Base-by-base conservation (phyloP, 139 green algal genomes). In the Coelastrella sp. region DNA sequence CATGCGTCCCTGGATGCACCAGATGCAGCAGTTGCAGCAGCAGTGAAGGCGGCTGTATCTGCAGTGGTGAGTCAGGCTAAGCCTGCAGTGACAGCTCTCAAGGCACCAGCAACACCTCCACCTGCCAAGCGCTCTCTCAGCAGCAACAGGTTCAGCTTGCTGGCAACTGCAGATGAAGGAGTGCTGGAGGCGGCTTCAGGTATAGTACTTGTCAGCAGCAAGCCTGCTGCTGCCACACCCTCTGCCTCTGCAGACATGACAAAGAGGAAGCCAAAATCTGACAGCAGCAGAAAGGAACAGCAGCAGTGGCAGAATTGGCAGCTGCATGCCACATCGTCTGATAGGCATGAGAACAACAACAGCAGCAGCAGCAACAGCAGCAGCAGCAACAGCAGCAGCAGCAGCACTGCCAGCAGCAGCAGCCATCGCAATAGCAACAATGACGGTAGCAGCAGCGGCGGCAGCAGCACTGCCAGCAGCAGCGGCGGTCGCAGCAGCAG, bases 331-430 rank as follows among this genome's bases (percentile, higher is more conserved):
- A n/a, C n/a, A n/a, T n/a, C n/a, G n/a, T n/a, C n/a, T n/a, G n/a
- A n/a, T n/a, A n/a, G n/a, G n/a, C n/a, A n/a, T n/a, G n/a, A n/a
- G 11, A 57, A 13, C 53, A 64, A 41, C 71, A 79, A 41, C 71
- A 45, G 41, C 67, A 57, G 67, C 67, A 57, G 67, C 67, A 37
- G 67, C 35, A 57, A 37, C 67, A 57, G 67, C 67, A 35, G 67
- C 67, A 41, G 63, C 63, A 72, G 27, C n/a, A 3, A 27, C 62
- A 21, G 6, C 62, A 40, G 62, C 62, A 23, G 62, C 62, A 41
- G 66, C 34, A 41, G 34, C 66, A 53, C 21, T 11, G 35, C 5
- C 34, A n/a, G 66, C 66, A 51, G 66, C 34, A 74, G 34, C 32
- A 74, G 35, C 34, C 50, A 13, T 13, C 11, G 45, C 45, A 57